Percentiles rank a stretch among this genome's conserved stretches.
Conservation (phyloP, 768 basidiomycete species). For the Boletus pseudopeckii region DNA sequence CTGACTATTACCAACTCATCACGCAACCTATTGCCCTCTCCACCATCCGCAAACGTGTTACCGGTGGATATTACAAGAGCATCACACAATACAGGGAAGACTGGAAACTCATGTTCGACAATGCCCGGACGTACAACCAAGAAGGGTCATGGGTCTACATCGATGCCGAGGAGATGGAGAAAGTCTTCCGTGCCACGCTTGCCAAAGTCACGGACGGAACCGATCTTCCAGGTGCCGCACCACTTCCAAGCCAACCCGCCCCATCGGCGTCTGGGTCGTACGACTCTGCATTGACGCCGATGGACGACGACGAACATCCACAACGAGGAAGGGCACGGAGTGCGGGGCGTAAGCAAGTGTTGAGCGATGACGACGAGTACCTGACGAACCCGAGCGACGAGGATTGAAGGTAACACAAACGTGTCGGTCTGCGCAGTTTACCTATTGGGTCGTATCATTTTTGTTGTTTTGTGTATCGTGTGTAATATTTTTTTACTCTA, state of each 20-base stretch:
- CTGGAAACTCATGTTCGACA: conserved; percentile 90
- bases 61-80: conserved; percentile 65
- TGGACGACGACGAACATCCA: conserved; percentile 77
- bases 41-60: conserved; percentile 75
- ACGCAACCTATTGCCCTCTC: conserved; percentile 83
- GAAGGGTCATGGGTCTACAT: conserved; percentile 95
- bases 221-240: conserved; percentile 71
- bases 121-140: conserved; percentile 90
- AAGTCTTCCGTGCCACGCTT: conserved; percentile 73
- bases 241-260: conserved; percentile 26
- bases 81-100: conserved; percentile 71
- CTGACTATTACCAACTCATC: conserved; percentile 92
- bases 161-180: conserved; percentile 93
- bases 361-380: conserved; percentile 66
- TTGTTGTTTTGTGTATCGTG: conserved; percentile 12
- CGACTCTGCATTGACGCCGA: conserved; percentile 70
- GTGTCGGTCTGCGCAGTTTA: not conserved
- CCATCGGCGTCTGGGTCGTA: conserved; percentile 44
- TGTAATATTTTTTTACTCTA: conserved; percentile 8
- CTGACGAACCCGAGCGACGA: conserved; percentile 71
- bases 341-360: conserved; percentile 63
- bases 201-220: conserved; percentile 60
- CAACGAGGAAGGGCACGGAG: conserved; percentile 55
- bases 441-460: not conserved
- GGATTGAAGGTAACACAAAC: conserved; percentile 38